These are phyloP conservation scores for Cytospora schulzeri DNA, from an alignment of 2,329 filamentous ascomycete species.

Conservation along the genomic window DNA sequence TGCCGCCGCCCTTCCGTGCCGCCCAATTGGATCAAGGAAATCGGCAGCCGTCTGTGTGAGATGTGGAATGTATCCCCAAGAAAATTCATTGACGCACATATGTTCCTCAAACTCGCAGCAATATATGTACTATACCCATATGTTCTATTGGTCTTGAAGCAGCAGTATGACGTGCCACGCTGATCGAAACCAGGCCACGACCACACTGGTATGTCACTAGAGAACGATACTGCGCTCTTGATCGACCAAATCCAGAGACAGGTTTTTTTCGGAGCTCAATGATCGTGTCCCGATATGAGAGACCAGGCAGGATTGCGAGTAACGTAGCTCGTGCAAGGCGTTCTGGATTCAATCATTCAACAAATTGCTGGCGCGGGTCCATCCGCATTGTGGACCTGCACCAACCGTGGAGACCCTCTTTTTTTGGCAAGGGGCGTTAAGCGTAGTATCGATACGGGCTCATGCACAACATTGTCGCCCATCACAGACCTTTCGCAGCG, in stretches of 20 bases:
- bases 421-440: slow-evolving; percentile 1
- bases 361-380: slow-evolving; percentile 20
- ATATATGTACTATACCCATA: neutral
- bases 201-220: neutral
- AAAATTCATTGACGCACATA: neutral
- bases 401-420: slow-evolving; percentile 9
- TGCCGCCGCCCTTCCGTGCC: neutral
- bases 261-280: slow-evolving; percentile 10
- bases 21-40: neutral
- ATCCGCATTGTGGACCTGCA: slow-evolving; percentile 23
- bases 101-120: neutral
- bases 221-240: neutral
- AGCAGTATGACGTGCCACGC: neutral
- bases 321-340: slow-evolving; percentile 8
- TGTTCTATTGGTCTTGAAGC: neutral
- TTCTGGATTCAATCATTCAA: slow-evolving; percentile 19
- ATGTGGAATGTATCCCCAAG: neutral
- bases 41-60: neutral
- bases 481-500: slow-evolving; percentile 13
- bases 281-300: neutral
- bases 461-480: slow-evolving; percentile 24
- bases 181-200: slow-evolving; percentile 1
- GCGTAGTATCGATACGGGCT: slow-evolving; percentile 1
- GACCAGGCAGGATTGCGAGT: slow-evolving; percentile 2
- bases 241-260: slow-evolving; percentile 4